These are phyloP conservation scores for Papilionanthe hybrid DNA, from an alignment of 116 monocot species.

Conservation along the genomic window DNA sequence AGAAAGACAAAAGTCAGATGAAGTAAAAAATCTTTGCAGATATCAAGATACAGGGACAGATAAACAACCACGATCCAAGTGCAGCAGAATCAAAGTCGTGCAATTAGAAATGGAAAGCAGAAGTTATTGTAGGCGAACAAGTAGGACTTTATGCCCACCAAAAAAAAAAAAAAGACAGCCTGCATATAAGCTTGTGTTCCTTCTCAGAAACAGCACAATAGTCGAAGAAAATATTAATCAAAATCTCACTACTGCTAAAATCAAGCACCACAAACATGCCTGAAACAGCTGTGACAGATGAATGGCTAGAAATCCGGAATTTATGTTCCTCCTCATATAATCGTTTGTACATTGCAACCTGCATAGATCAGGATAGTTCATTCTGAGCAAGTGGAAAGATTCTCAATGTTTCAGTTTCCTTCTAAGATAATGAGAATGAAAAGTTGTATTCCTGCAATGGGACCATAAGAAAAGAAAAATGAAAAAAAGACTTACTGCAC, in stretches of 20 bases:
- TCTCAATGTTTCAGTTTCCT: background rate
- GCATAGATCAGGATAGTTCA: background rate
- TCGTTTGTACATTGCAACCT: constrained; percentile 98
- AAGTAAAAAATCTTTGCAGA: background rate
- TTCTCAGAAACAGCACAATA: background rate
- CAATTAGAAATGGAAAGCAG: background rate
- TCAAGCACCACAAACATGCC: constrained; percentile 26
- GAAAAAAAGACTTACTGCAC: constrained; percentile 45
- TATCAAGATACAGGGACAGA: background rate
- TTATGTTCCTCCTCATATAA: constrained; percentile 81
- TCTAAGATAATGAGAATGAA: background rate
- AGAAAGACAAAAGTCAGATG: background rate
- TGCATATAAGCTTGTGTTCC: background rate
- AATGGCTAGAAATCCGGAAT: constrained; percentile 24
- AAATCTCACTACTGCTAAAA: background rate
- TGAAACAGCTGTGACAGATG: constrained; percentile 13
- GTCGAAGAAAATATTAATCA: background rate
- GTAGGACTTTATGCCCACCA: background rate
- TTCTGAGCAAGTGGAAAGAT: background rate
- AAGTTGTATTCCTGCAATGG: background rate
- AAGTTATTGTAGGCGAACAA: background rate
- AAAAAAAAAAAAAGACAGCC: background rate
- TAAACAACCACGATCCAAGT: background rate
- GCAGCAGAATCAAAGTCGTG: background rate
- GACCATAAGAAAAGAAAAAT: background rate